These are phyloP conservation scores for Ascochyta lentis DNA, from an alignment of 2,329 filamentous ascomycete genomes.

Conservation along the genomic window DNA sequence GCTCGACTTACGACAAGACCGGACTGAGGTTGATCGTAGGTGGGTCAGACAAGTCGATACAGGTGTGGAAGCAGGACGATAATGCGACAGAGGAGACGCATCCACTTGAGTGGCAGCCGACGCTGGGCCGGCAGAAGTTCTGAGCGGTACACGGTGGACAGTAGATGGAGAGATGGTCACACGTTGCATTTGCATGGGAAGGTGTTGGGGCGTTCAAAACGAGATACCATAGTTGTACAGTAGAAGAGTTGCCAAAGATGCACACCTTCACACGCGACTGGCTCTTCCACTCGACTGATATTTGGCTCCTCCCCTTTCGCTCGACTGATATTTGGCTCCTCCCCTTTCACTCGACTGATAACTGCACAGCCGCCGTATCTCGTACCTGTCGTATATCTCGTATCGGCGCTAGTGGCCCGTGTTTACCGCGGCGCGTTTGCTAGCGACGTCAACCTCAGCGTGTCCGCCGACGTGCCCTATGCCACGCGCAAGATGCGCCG, in stretches of 20 bases:
- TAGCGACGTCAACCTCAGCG: slow-evolving; percentile 17
- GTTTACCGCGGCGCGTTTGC: slow-evolving; percentile 4
- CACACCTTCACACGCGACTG: neutral
- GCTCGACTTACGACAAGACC: slow-evolving; percentile 87
- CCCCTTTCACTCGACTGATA: too few species aligned
- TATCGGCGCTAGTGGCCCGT: too few species aligned
- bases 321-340: too few species aligned
- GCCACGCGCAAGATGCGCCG: slow-evolving; percentile 44
- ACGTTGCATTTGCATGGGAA: slow-evolving; percentile 10
- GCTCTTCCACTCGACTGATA: too few species aligned
- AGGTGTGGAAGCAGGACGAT: slow-evolving; percentile 96
- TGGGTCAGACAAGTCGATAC: slow-evolving; percentile 90
- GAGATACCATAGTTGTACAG: slow-evolving; percentile 16
- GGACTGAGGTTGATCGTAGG: slow-evolving; percentile 90
- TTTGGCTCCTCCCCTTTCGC: too few species aligned
- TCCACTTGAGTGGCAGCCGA: slow-evolving; percentile 91
- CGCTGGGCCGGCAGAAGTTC: slow-evolving; percentile 75
- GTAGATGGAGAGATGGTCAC: too few species aligned
- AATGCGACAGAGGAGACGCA: slow-evolving; percentile 89
- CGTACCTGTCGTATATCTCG: neutral
- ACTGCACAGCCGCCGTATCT: too few species aligned
- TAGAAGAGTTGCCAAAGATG: neutral
- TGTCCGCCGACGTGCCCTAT: slow-evolving; percentile 7
- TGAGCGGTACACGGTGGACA: slow-evolving; percentile 7
- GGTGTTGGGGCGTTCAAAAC: slow-evolving; percentile 19